Conservation (phyloP, 1,284 basidiomycete genomes). For the Cutaneotrichosporon mucoides region DNA sequence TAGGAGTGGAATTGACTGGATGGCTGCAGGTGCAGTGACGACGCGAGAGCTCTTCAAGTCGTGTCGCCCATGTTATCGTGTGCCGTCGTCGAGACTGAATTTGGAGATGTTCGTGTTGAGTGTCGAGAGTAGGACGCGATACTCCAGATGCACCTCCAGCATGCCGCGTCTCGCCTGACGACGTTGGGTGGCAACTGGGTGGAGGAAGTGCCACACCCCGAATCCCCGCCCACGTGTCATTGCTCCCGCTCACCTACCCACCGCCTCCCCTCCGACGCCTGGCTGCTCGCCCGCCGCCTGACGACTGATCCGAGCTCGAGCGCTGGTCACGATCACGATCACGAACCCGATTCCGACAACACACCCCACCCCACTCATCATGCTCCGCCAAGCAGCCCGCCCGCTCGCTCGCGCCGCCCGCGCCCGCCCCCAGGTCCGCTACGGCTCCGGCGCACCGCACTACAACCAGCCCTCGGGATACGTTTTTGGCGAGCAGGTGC, state of each 20-base stretch:
- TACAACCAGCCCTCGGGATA: conserved; percentile 85
- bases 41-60: too few species aligned
- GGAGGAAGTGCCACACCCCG: neutral
- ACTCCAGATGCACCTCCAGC: too few species aligned
- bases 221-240: neutral
- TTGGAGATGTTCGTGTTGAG: too few species aligned
- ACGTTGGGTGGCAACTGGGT: neutral
- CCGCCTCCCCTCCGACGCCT: neutral
- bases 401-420: conserved; percentile 11
- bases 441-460: conserved; percentile 69
- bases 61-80: too few species aligned
- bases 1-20: too few species aligned
- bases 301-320: too few species aligned
- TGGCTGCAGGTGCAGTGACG: too few species aligned
- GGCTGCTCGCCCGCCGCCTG: neutral
- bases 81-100: too few species aligned
- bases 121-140: too few species aligned
- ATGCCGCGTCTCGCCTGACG: too few species aligned
- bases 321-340: too few species aligned
- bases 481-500: conserved; percentile 83
- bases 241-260: neutral
- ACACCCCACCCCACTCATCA: conserved; percentile 8
- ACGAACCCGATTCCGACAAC: neutral
- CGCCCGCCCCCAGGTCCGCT: conserved; percentile 15
- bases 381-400: conserved; percentile 19